Percentiles rank a stretch among this genome's conserved stretches.
These are phyloP conservation scores for Venturia oleaginea DNA, from an alignment of 2,329 filamentous ascomycete species.

Conservation along the genomic window DNA sequence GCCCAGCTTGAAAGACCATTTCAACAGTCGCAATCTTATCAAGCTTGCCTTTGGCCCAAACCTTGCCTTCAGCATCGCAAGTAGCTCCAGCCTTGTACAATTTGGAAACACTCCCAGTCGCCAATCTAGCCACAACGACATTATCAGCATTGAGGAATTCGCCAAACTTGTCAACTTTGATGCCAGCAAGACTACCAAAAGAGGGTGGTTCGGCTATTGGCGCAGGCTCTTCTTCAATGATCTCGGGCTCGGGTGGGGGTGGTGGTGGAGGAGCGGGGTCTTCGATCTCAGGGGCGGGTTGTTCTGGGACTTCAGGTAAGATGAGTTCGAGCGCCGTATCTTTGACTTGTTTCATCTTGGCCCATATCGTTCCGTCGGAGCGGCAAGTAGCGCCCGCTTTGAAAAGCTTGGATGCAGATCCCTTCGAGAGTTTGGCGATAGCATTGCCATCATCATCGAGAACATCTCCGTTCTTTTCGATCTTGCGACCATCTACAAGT, in stretches of 20 bases:
- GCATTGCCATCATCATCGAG: slow-evolving; percentile 41
- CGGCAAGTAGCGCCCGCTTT: slow-evolving; percentile 57
- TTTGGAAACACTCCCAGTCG: slow-evolving; percentile 29
- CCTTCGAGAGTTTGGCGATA: slow-evolving; percentile 39
- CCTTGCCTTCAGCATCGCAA: slow-evolving; percentile 11
- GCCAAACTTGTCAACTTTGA: slow-evolving; percentile 2
- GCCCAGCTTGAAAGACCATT: slow-evolving; percentile 33
- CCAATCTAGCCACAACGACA: slow-evolving; percentile 22
- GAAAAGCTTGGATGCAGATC: slow-evolving; percentile 33
- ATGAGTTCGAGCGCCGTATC: slow-evolving; percentile 26
- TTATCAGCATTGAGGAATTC: slow-evolving; percentile 20
- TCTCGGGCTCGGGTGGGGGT: background rate
- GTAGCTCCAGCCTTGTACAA: background rate
- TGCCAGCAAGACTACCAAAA: slow-evolving; percentile 2
- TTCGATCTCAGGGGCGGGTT: slow-evolving; percentile 25
- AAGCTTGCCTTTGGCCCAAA: slow-evolving; percentile 1
- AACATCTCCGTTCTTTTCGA: slow-evolving; percentile 41
- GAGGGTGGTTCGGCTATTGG: background rate
- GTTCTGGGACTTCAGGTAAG: slow-evolving; percentile 28
- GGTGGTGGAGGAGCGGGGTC: slow-evolving; percentile 2
- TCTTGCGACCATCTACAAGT: slow-evolving; percentile 41
- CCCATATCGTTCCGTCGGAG: slow-evolving; percentile 53
- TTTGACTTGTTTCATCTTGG: slow-evolving; percentile 46
- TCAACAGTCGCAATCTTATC: slow-evolving; percentile 13
- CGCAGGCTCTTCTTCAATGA: slow-evolving; percentile 22